phyloP scores from a whole-genome alignment of 176 grass and related monocot species.

The Oryza meridionalis region DNA sequence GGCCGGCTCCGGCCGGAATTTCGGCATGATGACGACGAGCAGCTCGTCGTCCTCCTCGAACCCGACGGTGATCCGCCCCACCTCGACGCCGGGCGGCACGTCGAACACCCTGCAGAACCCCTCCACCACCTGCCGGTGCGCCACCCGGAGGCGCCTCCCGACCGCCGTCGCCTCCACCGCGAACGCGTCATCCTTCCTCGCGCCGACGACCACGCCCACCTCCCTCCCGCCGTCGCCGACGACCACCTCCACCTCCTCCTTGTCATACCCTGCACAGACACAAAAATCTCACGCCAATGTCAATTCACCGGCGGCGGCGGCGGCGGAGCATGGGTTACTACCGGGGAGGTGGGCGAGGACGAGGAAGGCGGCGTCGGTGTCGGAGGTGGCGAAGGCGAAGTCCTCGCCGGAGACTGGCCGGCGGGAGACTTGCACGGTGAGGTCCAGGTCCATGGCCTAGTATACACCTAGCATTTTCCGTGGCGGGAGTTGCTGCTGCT shows the following conservation, averaged over 20 bases:
- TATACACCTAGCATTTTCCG: neutral
- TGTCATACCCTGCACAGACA: slow-evolving; percentile 54
- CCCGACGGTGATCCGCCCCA: slow-evolving; percentile 50
- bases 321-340: slow-evolving; percentile 19
- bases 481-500: neutral
- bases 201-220: slow-evolving; percentile 49
- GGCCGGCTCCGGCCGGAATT: slow-evolving; percentile 10
- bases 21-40: slow-evolving; percentile 81
- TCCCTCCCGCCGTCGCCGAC: slow-evolving; percentile 52
- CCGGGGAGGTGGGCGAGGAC: slow-evolving; percentile 80
- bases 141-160: slow-evolving; percentile 47
- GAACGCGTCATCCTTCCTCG: slow-evolving; percentile 49
- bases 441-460: slow-evolving; percentile 70
- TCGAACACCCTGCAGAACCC: slow-evolving; percentile 60
- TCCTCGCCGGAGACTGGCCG: slow-evolving; percentile 35
- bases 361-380: slow-evolving; percentile 70
- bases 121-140: slow-evolving; percentile 46
- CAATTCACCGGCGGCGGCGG: no score
- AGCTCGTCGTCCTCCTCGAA: slow-evolving; percentile 77
- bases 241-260: slow-evolving; percentile 68
- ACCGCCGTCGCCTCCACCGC: slow-evolving; percentile 41
- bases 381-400: slow-evolving; percentile 61
- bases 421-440: slow-evolving; percentile 50
- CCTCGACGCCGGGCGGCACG: slow-evolving; percentile 53
- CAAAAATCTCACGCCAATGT: neutral